A percentile compares a stretch with the other conserved stretches of the same genome.
These are phyloP conservation scores for Trametes maxima DNA, from an alignment of 768 basidiomycete species.

Conservation along the genomic window DNA sequence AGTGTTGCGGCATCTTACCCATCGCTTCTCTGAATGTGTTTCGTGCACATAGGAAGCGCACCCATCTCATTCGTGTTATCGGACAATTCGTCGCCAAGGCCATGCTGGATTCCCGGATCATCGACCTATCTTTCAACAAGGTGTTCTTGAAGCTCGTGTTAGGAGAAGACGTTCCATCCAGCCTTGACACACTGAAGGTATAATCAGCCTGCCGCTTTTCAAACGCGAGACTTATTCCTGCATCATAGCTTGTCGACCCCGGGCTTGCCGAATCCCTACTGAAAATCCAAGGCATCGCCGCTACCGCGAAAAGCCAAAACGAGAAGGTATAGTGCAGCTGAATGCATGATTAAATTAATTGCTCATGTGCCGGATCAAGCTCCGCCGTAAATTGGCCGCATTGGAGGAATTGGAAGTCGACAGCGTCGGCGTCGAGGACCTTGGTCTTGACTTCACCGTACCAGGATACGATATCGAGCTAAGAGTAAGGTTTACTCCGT, in stretches of 20 bases:
- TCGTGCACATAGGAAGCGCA: slow-evolving; percentile 65
- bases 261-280: slow-evolving; percentile 84
- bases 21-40: neutral
- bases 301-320: slow-evolving; percentile 38
- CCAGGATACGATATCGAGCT: slow-evolving; percentile 96
- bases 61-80: slow-evolving; percentile 84
- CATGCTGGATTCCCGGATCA: slow-evolving; percentile 95
- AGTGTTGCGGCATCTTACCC: slow-evolving; percentile 33
- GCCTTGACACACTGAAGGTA: slow-evolving; percentile 82
- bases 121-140: slow-evolving; percentile 93
- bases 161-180: slow-evolving; percentile 83
- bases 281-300: slow-evolving; percentile 72
- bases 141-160: slow-evolving; percentile 91
- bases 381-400: slow-evolving; percentile 36
- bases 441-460: slow-evolving; percentile 93
- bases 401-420: slow-evolving; percentile 42
- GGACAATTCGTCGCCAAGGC: slow-evolving; percentile 98
- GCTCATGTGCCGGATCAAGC: slow-evolving; percentile 6
- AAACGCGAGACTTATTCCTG: no score
- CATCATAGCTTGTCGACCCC: slow-evolving; percentile 72
- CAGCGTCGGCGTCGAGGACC: slow-evolving; percentile 75
- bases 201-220: slow-evolving; percentile 19
- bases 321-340: slow-evolving; percentile 52
- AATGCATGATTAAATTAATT: neutral
- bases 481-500: slow-evolving; percentile 50